Percentiles rank a stretch among this genome's conserved stretches.
Conservation (phyloP, 2,329 filamentous ascomycete genomes). For the Fonsecaea pedrosoi region DNA sequence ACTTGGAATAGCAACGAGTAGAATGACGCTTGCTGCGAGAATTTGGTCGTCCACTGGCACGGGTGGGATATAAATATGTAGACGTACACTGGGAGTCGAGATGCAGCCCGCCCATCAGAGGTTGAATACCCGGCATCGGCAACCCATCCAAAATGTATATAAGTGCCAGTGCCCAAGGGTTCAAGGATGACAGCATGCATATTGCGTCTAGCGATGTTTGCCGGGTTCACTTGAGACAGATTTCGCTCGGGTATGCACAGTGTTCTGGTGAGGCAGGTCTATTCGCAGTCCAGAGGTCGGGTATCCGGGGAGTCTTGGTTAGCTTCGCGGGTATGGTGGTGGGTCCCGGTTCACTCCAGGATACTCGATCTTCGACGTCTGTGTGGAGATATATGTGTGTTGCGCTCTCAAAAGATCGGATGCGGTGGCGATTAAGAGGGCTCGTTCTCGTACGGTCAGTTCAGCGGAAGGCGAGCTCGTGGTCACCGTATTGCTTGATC, state of each 20-base stretch:
- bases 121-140: conserved; percentile 1
- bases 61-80: background rate
- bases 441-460: too few species aligned
- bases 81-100: background rate
- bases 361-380: background rate
- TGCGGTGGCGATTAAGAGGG: too few species aligned
- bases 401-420: too few species aligned
- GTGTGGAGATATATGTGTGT: too few species aligned
- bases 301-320: background rate
- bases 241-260: background rate
- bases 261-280: background rate
- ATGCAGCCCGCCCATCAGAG: background rate
- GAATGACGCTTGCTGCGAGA: background rate
- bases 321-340: background rate
- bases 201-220: background rate
- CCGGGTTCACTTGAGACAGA: conserved; percentile 42
- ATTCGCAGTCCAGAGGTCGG: background rate
- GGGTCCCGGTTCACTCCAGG: background rate
- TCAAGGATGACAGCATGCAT: background rate
- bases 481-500: too few species aligned
- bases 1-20: background rate
- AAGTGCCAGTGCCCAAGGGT: background rate
- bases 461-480: too few species aligned
- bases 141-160: background rate
- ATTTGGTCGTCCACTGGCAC: background rate